phyloP scores from a whole-genome alignment of 345 rosid species.

The Boechera stricta region DNA sequence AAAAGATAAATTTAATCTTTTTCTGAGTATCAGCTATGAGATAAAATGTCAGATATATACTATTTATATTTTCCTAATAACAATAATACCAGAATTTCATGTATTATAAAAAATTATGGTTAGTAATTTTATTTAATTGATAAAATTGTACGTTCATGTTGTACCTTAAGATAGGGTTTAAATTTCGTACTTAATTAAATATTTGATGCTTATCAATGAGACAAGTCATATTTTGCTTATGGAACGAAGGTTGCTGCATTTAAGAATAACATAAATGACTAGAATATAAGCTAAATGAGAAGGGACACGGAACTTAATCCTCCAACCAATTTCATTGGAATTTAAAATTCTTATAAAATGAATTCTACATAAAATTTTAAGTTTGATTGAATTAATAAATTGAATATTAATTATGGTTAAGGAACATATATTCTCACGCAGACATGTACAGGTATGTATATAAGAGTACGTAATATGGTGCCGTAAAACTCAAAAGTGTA shows the following conservation, averaged over 20 bases:
- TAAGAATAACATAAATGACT: background rate
- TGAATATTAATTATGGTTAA: background rate
- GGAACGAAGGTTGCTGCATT: constrained; percentile 2
- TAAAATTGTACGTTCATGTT: too few relatives aligned
- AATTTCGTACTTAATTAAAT: too few relatives aligned
- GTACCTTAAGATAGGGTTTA: too few relatives aligned
- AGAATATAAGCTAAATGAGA: background rate
- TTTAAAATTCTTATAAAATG: background rate
- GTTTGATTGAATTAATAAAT: background rate
- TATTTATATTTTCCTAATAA: too few relatives aligned
- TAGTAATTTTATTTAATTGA: too few relatives aligned
- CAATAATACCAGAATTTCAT: too few relatives aligned
- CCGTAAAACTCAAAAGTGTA: background rate
- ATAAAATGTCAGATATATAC: too few relatives aligned
- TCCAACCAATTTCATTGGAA: background rate
- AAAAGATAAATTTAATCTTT: too few relatives aligned
- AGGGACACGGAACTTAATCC: background rate
- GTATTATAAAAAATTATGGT: too few relatives aligned
- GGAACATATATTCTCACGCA: constrained; percentile 27
- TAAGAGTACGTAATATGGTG: background rate
- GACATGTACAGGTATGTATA: background rate
- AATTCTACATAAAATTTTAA: background rate
- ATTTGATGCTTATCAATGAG: background rate
- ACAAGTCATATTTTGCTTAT: constrained; percentile 5
- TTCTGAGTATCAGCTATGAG: too few relatives aligned